phyloP scores from a whole-genome alignment of 139 green algal species.

The Nannochloris sp. region DNA sequence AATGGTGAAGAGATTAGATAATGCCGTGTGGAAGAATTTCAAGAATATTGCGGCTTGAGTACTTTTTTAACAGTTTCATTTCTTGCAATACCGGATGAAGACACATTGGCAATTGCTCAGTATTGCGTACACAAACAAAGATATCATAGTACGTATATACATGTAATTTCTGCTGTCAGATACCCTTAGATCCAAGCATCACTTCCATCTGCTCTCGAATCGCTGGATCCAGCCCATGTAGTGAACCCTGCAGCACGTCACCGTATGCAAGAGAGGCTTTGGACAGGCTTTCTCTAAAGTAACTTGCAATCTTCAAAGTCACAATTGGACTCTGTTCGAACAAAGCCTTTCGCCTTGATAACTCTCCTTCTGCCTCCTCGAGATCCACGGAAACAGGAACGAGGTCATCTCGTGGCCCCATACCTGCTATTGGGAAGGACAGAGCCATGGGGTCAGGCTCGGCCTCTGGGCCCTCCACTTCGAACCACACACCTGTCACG shows the following conservation, averaged over 20 bases:
- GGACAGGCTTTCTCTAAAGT: slow-evolving; percentile 33
- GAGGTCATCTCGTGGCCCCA: slow-evolving; percentile 12
- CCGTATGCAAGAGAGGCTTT: too few relatives aligned
- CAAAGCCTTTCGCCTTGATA: slow-evolving; percentile 8
- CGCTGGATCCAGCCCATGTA: too few relatives aligned
- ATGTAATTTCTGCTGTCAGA: too few relatives aligned
- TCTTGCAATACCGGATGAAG: not conserved
- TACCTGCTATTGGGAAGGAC: slow-evolving; percentile 2
- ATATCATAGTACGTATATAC: too few relatives aligned
- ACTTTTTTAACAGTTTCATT: not conserved
- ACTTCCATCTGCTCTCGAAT: too few relatives aligned
- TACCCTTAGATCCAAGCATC: too few relatives aligned
- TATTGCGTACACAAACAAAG: too few relatives aligned
- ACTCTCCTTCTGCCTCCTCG: slow-evolving; percentile 30
- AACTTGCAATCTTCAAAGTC: slow-evolving; percentile 12
- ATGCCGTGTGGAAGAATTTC: slow-evolving; percentile 48
- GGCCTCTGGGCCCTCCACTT: slow-evolving; percentile 24
- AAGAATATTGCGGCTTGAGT: slow-evolving; percentile 47
- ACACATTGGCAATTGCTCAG: too few relatives aligned
- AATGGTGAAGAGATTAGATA: slow-evolving; percentile 82
- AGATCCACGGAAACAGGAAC: slow-evolving; percentile 6
- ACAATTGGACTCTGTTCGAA: slow-evolving; percentile 14
- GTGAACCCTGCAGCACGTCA: too few relatives aligned
- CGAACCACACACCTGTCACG: slow-evolving; percentile 44
- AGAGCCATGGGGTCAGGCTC: slow-evolving; percentile 1